Base-by-base conservation (phyloP, 169 alveolate genomes). In the Cryptosporidium parvum region DNA sequence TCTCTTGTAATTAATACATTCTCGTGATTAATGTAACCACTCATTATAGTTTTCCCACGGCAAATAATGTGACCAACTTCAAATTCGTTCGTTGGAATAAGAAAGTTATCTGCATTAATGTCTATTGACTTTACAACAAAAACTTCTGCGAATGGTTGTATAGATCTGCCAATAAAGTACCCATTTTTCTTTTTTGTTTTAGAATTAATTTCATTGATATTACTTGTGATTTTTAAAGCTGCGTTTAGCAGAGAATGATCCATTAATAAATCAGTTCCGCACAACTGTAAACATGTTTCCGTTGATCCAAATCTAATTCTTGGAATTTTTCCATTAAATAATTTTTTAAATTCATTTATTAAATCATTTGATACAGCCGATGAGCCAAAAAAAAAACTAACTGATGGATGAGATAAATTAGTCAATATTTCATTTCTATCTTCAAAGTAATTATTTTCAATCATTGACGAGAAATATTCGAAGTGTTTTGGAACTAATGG, bases 241-340 rank as follows among this genome's bases (percentile, higher is more conserved):
- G 39, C 16, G 3, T 56, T 69, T 10, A 73, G 48, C 1, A 33
- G 1, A 29, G 75, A 39, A 84, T 58, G 56, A 21, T 10, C 33
- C 71, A 68, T 44, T 16, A 51, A 48, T 14, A 70, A 59, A 68
- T 68, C 86, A 16, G 75, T 42, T 69, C 70, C 89, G 31, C 91
- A 26, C n/a, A 86, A 85, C 52, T 92, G 94, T 70, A 92, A 73
- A 35, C 92, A 61, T 2, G 94, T 89, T 56, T 92, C 94, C 12
- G 94, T 92, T 23, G 94, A 92, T 16, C 94, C 94, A 23, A 92
- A 92, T 42, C 94, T 73, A 18, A 92, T 71, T 68, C 69, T 9
- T n/a, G 94, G 94, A 21, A 92, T 51, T 42, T 87, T 92, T 33
- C 92, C 92, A 37, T 45, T 85, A 3, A 92, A 86, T 1, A 42